Evolutionary conservation across 805 yeast species (phyloP).

Genomic region (Candida vaughaniae): DNA sequence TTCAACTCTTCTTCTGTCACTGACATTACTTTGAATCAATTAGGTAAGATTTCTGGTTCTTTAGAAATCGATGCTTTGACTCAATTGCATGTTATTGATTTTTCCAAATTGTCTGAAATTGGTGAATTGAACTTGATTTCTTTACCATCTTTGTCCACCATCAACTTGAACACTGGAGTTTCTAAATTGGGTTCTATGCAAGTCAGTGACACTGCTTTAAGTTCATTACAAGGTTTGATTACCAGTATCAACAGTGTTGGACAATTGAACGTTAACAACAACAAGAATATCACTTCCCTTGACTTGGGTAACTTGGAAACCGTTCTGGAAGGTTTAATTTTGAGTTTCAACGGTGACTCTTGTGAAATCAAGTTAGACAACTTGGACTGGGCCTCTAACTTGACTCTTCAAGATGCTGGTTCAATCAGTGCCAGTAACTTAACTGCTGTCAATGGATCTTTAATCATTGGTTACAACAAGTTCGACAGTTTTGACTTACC

Average conservation of each 20-base stretch:
- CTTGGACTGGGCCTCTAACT: slow-evolving; percentile 42
- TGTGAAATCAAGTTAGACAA: slow-evolving; percentile 32
- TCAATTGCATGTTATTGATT: slow-evolving; percentile 37
- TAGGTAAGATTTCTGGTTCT: slow-evolving; percentile 35
- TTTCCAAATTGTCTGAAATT: slow-evolving; percentile 28
- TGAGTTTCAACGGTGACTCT: slow-evolving; percentile 41
- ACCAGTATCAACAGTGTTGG: slow-evolving; percentile 30
- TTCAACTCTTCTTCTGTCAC: slow-evolving; percentile 41
- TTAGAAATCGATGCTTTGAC: slow-evolving; percentile 36
- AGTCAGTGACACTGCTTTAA: slow-evolving; percentile 43
- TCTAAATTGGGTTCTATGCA: slow-evolving; percentile 31
- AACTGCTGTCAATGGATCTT: slow-evolving; percentile 40
- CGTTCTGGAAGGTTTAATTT: slow-evolving; percentile 34
- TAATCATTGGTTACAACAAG: slow-evolving; percentile 39
- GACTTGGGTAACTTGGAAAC: slow-evolving; percentile 31
- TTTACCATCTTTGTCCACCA: slow-evolving; percentile 40
- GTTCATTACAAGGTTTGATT: slow-evolving; percentile 32
- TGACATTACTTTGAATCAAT: slow-evolving; percentile 27
- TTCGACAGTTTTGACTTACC: slow-evolving; percentile 31
- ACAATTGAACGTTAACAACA: slow-evolving; percentile 40
- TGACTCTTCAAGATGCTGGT: slow-evolving; percentile 42
- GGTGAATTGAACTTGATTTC: slow-evolving; percentile 34
- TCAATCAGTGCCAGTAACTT: slow-evolving; percentile 31
- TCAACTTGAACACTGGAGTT: slow-evolving; percentile 37
- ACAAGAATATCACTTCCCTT: slow-evolving; percentile 39